Conservation (phyloP, 768 basidiomycete species). For the Lactarius evosmus region DNA sequence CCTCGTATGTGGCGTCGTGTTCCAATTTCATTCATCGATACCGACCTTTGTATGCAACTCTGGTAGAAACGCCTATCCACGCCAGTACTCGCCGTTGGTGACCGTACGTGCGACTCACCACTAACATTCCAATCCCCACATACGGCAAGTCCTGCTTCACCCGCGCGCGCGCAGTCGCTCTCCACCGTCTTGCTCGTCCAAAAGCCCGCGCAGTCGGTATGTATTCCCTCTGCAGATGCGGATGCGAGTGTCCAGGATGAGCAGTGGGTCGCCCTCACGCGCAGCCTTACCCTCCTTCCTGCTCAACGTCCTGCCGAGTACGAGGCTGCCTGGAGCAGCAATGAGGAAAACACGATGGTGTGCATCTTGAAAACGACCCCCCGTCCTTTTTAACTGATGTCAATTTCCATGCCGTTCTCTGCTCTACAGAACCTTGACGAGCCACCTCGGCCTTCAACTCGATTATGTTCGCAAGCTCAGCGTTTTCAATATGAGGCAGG, state of each 20-base stretch:
- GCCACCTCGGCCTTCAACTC: slow-evolving; percentile 1
- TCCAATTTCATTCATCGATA: background rate
- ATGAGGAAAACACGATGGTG: slow-evolving; percentile 48
- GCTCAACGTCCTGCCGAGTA: slow-evolving; percentile 1
- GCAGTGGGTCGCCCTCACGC: slow-evolving; percentile 74
- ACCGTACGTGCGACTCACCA: slow-evolving; percentile 21
- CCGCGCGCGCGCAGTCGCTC: slow-evolving; percentile 31
- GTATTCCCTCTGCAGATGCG: slow-evolving; percentile 19
- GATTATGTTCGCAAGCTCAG: slow-evolving; percentile 20
- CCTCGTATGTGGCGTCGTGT: slow-evolving; percentile 41
- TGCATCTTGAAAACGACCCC: background rate
- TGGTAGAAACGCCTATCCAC: slow-evolving; percentile 53
- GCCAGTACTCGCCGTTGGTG: slow-evolving; percentile 38
- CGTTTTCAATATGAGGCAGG: slow-evolving; percentile 15
- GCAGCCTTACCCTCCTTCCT: slow-evolving; percentile 53
- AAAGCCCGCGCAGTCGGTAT: background rate
- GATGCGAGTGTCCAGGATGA: slow-evolving; percentile 37
- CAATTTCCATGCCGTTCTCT: slow-evolving; percentile 10
- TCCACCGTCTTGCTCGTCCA: slow-evolving; percentile 8
- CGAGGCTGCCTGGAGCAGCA: background rate
- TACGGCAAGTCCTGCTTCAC: slow-evolving; percentile 23
- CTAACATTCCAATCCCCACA: slow-evolving; percentile 21
- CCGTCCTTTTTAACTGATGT: slow-evolving; percentile 7
- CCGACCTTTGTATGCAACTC: background rate
- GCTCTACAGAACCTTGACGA: slow-evolving; percentile 22